Conservation (phyloP, 2,329 filamentous ascomycete species). For the Aspergillus costaricaensis region DNA sequence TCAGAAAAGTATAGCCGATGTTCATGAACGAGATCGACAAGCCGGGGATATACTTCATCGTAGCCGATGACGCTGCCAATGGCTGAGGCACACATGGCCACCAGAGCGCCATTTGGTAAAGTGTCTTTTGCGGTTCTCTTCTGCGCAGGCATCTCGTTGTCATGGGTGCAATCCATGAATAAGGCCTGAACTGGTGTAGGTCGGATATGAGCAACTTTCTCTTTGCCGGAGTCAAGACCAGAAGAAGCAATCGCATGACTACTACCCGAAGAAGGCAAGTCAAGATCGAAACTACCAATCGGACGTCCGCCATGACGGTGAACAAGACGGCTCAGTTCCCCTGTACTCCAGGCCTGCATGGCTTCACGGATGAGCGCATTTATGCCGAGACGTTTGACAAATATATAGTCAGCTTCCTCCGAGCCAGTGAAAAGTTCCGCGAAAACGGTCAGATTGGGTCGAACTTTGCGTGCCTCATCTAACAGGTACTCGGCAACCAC, state of each 20-base stretch:
- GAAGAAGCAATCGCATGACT: slow-evolving; percentile 39
- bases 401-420: slow-evolving; percentile 93
- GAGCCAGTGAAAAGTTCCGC: slow-evolving; percentile 95
- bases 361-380: slow-evolving; percentile 92
- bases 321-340: slow-evolving; percentile 86
- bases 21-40: slow-evolving; percentile 92
- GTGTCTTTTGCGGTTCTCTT: slow-evolving; percentile 94
- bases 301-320: slow-evolving; percentile 91
- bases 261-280: slow-evolving; percentile 72
- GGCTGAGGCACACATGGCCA: slow-evolving; percentile 93
- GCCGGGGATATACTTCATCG: slow-evolving; percentile 89
- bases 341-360: slow-evolving; percentile 98
- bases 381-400: slow-evolving; percentile 88
- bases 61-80: slow-evolving; percentile 97
- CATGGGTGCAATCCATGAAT: slow-evolving; percentile 99
- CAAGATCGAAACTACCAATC: slow-evolving; percentile 96
- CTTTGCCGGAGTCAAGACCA: slow-evolving; percentile 41
- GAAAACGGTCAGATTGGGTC: slow-evolving; percentile 86
- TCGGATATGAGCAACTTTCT: slow-evolving; percentile 78
- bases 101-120: slow-evolving; percentile 87
- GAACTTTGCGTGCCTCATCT: slow-evolving; percentile 84
- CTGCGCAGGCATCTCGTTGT: slow-evolving; percentile 94
- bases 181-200: slow-evolving; percentile 87
- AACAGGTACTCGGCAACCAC: slow-evolving; percentile 93
- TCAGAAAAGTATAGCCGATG: slow-evolving; percentile 78